Percentiles rank a stretch among this genome's conserved stretches.
Evolutionary conservation across 1,284 basidiomycete genomes (phyloP).

Genomic region (Ceratobasidium theobromae): DNA sequence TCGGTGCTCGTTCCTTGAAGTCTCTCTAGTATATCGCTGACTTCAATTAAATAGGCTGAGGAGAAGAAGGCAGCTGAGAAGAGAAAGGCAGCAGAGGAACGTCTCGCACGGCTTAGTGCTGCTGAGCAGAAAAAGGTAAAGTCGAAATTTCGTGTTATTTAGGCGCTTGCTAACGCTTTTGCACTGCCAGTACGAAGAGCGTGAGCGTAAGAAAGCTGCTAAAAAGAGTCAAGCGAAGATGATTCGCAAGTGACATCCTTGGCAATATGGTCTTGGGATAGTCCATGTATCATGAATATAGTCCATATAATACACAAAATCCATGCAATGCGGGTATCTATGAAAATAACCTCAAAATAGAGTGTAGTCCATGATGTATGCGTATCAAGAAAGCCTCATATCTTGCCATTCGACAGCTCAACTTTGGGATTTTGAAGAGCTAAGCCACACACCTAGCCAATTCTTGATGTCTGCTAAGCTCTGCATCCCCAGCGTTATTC

Average conservation of each 20-base stretch:
- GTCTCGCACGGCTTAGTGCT: conserved; percentile 68
- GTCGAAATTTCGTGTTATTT: not conserved
- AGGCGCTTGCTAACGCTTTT: not conserved
- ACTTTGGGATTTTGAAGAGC: not conserved
- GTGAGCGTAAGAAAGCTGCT: conserved; percentile 26
- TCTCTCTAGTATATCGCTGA: not conserved
- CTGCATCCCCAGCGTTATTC: conserved; percentile 14
- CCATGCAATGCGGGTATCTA: conserved; percentile 31
- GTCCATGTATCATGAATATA: conserved; percentile 25
- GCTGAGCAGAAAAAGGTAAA: conserved; percentile 78
- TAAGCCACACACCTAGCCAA: conserved; percentile 11
- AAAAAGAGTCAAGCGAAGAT: conserved; percentile 31
- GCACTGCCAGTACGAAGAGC: conserved; percentile 21
- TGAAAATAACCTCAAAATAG: conserved; percentile 9
- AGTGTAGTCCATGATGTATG: not conserved
- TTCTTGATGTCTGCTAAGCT: conserved; percentile 14
- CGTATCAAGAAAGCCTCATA: not conserved
- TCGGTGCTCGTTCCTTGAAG: conserved; percentile 38
- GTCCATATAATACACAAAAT: conserved; percentile 32
- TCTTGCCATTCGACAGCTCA: not conserved
- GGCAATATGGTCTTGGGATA: not conserved
- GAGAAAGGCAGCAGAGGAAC: conserved; percentile 71
- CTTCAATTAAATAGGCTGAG: conserved; percentile 46
- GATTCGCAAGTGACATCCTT: conserved; percentile 21
- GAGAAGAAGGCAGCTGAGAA: conserved; percentile 72